A percentile compares a stretch with the other conserved stretches of the same genome.
Evolutionary conservation across 768 basidiomycete species (phyloP).

Genomic region (Boletus reticulatus): DNA sequence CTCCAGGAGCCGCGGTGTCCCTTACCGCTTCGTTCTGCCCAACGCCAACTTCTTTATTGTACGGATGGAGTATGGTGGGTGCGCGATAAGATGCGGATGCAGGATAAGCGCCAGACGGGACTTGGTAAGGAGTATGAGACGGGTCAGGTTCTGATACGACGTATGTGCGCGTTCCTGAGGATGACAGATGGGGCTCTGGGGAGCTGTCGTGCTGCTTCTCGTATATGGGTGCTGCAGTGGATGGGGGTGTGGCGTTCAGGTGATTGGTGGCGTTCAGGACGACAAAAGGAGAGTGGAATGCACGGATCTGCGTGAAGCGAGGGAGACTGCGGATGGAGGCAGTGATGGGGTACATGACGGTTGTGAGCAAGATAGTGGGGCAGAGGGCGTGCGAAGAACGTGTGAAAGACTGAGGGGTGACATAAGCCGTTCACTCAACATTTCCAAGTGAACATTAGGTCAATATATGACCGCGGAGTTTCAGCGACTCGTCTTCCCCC

Average conservation of each 20-base stretch:
- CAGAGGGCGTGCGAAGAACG: slow-evolving; percentile 5
- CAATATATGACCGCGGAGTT: slow-evolving; percentile 15
- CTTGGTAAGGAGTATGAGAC: slow-evolving; percentile 56
- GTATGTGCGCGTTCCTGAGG: slow-evolving; percentile 56
- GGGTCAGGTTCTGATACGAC: slow-evolving; percentile 75
- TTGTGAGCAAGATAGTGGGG: slow-evolving; percentile 2
- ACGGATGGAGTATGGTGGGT: slow-evolving; percentile 35
- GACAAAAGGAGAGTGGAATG: slow-evolving; percentile 67
- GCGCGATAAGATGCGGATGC: slow-evolving; percentile 46
- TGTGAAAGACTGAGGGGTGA: slow-evolving; percentile 29
- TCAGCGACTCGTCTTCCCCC: not conserved
- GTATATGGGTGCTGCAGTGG: slow-evolving; percentile 40
- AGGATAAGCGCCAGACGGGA: slow-evolving; percentile 71
- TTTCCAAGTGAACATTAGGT: too few relatives aligned
- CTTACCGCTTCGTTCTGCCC: slow-evolving; percentile 49
- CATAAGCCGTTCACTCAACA: slow-evolving; percentile 16
- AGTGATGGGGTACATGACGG: slow-evolving; percentile 20
- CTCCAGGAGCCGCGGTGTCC: slow-evolving; percentile 41
- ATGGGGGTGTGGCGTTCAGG: slow-evolving; percentile 24
- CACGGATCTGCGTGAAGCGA: slow-evolving; percentile 32
- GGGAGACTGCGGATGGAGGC: not conserved
- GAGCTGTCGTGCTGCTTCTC: slow-evolving; percentile 60
- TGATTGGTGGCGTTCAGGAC: slow-evolving; percentile 43
- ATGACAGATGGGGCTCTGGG: slow-evolving; percentile 44
- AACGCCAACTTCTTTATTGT: slow-evolving; percentile 44